Conservation (phyloP, 2,329 filamentous ascomycete species). For the Epichloe scottii region DNA sequence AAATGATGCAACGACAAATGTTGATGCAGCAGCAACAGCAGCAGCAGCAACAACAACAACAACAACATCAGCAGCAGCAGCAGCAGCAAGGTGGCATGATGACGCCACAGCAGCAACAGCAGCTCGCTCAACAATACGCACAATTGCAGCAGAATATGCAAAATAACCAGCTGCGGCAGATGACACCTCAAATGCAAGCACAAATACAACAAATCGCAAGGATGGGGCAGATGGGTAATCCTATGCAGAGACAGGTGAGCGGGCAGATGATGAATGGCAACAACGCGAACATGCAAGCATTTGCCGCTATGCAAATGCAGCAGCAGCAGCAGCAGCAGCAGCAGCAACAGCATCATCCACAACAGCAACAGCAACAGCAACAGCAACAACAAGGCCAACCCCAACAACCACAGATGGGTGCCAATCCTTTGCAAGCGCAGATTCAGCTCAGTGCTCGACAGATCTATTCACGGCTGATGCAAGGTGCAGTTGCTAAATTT, state of each 20-base stretch:
- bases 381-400: constrained; percentile 20
- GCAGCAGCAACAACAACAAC: constrained; percentile 18
- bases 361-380: constrained; percentile 7
- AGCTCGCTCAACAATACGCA: constrained; percentile 30
- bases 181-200: constrained; percentile 26
- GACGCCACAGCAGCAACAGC: constrained; percentile 28
- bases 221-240: constrained; percentile 25
- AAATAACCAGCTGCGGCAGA: constrained; percentile 19
- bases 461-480: constrained; percentile 29
- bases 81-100: constrained; percentile 26
- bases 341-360: constrained; percentile 21
- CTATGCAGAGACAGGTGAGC: constrained; percentile 24
- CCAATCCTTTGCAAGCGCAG: constrained; percentile 19
- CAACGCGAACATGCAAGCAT: constrained; percentile 26
- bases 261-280: constrained; percentile 30
- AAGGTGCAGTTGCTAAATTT: constrained; percentile 20
- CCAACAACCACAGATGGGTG: constrained; percentile 18
- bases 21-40: constrained; percentile 28
- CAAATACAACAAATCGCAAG: constrained; percentile 26
- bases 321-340: constrained; percentile 23
- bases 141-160: constrained; percentile 31
- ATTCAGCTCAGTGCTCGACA: constrained; percentile 21
- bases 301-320: constrained; percentile 24
- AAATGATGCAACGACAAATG: constrained; percentile 25
- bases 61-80: constrained; percentile 20